A percentile compares a stretch with the other conserved stretches of the same genome.
Evolutionary conservation across 1,139 yeast genomes (phyloP).

Genomic region (Kodamaea arcana): DNA sequence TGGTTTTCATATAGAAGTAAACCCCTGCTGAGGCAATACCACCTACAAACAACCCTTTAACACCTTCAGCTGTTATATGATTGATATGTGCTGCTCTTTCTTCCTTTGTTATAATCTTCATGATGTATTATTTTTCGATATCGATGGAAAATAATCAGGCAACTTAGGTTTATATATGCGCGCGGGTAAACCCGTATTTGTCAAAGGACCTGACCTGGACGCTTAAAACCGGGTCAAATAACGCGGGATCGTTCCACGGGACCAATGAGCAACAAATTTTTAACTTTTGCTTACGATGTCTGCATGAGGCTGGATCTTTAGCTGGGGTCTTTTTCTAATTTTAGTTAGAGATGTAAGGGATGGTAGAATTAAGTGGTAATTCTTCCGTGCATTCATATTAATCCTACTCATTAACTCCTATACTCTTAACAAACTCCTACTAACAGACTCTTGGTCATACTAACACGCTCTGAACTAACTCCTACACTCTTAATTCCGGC

Average conservation of each 20-base stretch:
- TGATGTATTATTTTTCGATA: constrained; percentile 9
- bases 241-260: background rate
- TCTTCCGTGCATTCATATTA: too few species aligned
- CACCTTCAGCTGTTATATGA: constrained; percentile 35
- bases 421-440: too few species aligned
- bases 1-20: constrained; percentile 29
- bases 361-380: too few species aligned
- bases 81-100: constrained; percentile 42
- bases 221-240: background rate
- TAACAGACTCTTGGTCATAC: too few species aligned
- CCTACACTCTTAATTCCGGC: too few species aligned
- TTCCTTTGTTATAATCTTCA: constrained; percentile 39
- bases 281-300: too few species aligned
- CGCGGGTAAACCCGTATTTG: background rate
- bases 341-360: too few species aligned
- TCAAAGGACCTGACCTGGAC: background rate
- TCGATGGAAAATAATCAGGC: background rate
- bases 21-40: constrained; percentile 31
- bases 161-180: background rate
- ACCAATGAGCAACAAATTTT: too few species aligned
- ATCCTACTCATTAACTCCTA: too few species aligned
- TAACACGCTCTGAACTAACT: too few species aligned
- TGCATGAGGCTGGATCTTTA: too few species aligned
- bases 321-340: too few species aligned
- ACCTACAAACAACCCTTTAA: constrained; percentile 40